Conservation (phyloP, 306 rosid genomes). For the Pueraria montana region DNA sequence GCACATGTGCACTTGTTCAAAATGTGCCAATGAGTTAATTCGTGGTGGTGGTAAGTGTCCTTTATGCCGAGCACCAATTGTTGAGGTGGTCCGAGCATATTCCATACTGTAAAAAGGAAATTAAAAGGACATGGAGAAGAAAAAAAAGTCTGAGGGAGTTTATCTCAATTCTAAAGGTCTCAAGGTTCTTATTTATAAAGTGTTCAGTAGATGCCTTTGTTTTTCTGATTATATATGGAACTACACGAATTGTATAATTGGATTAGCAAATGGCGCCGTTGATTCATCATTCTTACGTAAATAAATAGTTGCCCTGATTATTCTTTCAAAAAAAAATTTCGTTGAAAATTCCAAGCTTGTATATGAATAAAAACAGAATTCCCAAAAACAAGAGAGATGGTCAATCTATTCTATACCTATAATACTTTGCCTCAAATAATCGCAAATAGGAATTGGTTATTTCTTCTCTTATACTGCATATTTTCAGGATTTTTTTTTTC, state of each 20-base stretch:
- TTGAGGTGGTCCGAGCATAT: constrained; percentile 99
- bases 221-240: constrained; percentile 75
- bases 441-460: neutral
- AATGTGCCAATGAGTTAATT: constrained; percentile 95
- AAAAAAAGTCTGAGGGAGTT: constrained; percentile 48
- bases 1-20: constrained; percentile 99
- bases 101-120: constrained; percentile 90
- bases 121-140: constrained; percentile 48
- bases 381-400: neutral
- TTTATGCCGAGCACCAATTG: constrained; percentile 97
- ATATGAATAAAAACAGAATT: constrained; percentile 16
- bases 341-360: constrained; percentile 12
- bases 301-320: constrained; percentile 62
- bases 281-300: constrained; percentile 88
- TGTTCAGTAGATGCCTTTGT: constrained; percentile 71
- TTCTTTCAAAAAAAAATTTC: constrained; percentile 50
- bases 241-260: constrained; percentile 74
- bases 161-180: constrained; percentile 56
- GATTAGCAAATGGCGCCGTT: constrained; percentile 76
- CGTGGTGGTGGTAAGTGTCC: constrained; percentile 99
- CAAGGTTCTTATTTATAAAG: constrained; percentile 60
- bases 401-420: constrained; percentile 7
- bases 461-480: neutral
- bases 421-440: constrained; percentile 29
- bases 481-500: neutral